Base-by-base conservation (phyloP, 768 basidiomycete species). In the Tylopilus sp. region DNA sequence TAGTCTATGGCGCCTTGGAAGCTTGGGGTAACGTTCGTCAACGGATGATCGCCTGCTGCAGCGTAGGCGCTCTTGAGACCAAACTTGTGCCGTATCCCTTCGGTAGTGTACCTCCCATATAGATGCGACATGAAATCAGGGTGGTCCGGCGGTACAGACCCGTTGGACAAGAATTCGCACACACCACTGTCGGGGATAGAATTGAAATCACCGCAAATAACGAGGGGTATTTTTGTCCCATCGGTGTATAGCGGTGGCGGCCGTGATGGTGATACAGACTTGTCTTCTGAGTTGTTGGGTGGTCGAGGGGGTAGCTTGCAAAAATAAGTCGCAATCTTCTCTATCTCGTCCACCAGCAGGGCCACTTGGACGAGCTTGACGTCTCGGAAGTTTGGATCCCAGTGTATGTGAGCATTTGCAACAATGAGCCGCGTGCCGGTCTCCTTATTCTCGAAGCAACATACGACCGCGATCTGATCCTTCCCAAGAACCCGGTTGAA, bases 291-390 rank as follows among this genome's bases (percentile, higher is more conserved):
- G 53, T 65, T 63, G 39, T 66, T 64, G 7, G 81, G 80, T 2
- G 78, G 73, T 26, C 77, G 76, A 1, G 86, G 79, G 9, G 95
- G 94, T 40, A 94, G 83, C 61, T 79, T 84, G 33, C 93, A 85
- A 67, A 98, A 98, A 61, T 79, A 82, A 48, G 81, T 77, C 1
- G 87, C 87, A 47, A 91, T 83, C 79, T 94, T 95, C 74, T 93
- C 89, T 18, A 97, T 72, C 69, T 98, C 95, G 53, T 98, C 95
- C 53, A 97, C 74, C 43, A 98, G 75, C 56, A 98, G 77, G 4
- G 92, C 95, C n/a, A 80, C 81, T 66, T 99, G 97, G 6, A 98
- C 93, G 57, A 99, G 82, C 73, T 99, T 99, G 73, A 99, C 97
- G 67, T 99, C 97, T 45, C 91, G 75, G 73, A 83, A 97, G 44